Percentiles rank a stretch among this genome's conserved stretches.
Evolutionary conservation across 2,329 filamentous ascomycete genomes (phyloP).

Genomic region (Trichoderma sp.): DNA sequence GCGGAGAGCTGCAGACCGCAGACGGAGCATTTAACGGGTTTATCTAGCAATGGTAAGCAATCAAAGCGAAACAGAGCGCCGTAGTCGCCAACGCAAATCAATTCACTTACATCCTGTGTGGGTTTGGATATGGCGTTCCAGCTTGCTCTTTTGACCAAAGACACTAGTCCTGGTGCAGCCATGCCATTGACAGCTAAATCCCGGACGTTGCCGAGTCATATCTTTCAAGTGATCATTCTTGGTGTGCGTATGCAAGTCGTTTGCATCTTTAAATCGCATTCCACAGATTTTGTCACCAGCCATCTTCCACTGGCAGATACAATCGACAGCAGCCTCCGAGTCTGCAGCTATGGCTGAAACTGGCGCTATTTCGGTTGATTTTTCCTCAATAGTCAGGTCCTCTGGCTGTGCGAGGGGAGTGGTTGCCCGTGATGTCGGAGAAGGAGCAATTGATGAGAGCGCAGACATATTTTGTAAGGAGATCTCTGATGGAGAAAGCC

Average conservation of each 20-base stretch:
- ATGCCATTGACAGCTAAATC: conserved; percentile 61
- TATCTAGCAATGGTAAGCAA: conserved; percentile 48
- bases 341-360: conserved; percentile 22
- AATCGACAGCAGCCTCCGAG: conserved; percentile 34
- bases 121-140: conserved; percentile 67
- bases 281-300: conserved; percentile 38
- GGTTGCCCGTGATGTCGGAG: conserved; percentile 38
- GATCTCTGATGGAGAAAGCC: conserved; percentile 34
- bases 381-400: conserved; percentile 8
- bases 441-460: conserved; percentile 34
- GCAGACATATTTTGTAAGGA: conserved; percentile 35
- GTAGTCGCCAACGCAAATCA: not conserved
- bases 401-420: conserved; percentile 38
- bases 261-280: conserved; percentile 47
- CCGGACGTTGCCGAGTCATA: conserved; percentile 49
- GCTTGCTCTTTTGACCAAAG: conserved; percentile 64
- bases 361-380: not conserved
- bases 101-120: conserved; percentile 63
- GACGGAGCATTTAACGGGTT: conserved; percentile 59
- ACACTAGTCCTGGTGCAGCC: conserved; percentile 57
- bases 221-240: conserved; percentile 53
- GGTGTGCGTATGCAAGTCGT: conserved; percentile 60
- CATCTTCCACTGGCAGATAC: conserved; percentile 42
- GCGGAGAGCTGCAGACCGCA: conserved; percentile 66
- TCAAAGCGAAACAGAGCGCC: not conserved